Evolutionary conservation across 2,329 filamentous ascomycete species (phyloP).

Genomic region (Sporothrix inflata): DNA sequence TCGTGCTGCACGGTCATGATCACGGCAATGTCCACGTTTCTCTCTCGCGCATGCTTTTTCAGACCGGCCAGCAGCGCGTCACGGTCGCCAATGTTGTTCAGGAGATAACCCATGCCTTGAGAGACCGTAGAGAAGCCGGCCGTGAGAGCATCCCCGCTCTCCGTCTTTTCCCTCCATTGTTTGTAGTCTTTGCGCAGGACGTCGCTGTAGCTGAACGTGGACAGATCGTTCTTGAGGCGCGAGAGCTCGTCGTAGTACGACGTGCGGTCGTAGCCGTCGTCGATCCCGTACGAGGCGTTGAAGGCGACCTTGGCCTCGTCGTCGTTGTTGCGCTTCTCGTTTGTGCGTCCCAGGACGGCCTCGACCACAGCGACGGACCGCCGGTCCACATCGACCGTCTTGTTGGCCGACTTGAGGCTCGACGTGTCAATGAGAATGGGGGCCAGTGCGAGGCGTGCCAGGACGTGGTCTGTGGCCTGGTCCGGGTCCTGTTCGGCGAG

Average conservation of each 20-base stretch:
- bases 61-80: constrained; percentile 54
- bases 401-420: constrained; percentile 64
- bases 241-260: constrained; percentile 63
- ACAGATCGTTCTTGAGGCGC: constrained; percentile 69
- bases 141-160: constrained; percentile 48
- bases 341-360: constrained; percentile 41
- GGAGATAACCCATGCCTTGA: constrained; percentile 63
- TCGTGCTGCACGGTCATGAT: constrained; percentile 69
- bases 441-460: constrained; percentile 69
- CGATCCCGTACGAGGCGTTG: constrained; percentile 23
- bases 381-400: constrained; percentile 66
- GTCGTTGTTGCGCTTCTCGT: background rate
- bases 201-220: constrained; percentile 62
- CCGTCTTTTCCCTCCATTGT: constrained; percentile 59
- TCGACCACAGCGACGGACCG: constrained; percentile 63
- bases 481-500: constrained; percentile 47
- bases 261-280: constrained; percentile 53
- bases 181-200: constrained; percentile 85
- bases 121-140: constrained; percentile 72
- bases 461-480: constrained; percentile 39
- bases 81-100: constrained; percentile 54
- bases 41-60: constrained; percentile 57
- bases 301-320: background rate
- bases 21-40: constrained; percentile 62
- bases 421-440: constrained; percentile 75